Conservation (phyloP, 495 filamentous ascomycete species). For the Parachaetomium inaequale region DNA sequence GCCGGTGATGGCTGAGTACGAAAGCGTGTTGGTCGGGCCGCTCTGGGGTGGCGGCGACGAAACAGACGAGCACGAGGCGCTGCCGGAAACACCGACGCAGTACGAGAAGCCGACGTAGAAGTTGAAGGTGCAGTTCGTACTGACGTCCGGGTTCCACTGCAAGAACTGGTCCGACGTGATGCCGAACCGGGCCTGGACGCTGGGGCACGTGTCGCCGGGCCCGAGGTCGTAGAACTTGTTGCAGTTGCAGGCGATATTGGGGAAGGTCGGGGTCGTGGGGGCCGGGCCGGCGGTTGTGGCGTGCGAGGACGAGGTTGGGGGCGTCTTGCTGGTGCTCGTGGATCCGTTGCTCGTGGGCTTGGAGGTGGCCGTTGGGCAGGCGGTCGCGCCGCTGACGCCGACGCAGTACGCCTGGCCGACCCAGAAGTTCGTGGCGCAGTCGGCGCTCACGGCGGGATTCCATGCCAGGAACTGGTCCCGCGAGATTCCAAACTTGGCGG, state of each 20-base stretch:
- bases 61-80: no score
- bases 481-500: not conserved
- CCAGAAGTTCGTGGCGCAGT: slow-evolving; percentile 1
- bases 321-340: no score
- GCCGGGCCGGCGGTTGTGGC: not conserved
- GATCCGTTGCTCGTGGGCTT: not conserved
- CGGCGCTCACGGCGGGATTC: not conserved
- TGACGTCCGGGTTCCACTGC: slow-evolving; percentile 4
- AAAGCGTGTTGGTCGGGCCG: no score
- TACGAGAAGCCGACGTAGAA: slow-evolving; percentile 9
- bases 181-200: not conserved
- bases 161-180: not conserved
- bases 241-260: slow-evolving; percentile 2
- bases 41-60: no score
- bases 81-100: slow-evolving; percentile 6
- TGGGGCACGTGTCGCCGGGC: not conserved
- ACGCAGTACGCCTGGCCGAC: slow-evolving; percentile 1
- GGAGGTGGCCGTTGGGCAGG: not conserved
- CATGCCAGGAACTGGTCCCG: not conserved
- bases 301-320: no score
- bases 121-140: not conserved
- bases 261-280: not conserved
- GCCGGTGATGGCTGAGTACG: no score
- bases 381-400: not conserved
- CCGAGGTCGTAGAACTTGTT: slow-evolving; percentile 1